Evolutionary conservation across 2,329 filamentous ascomycete species (phyloP).

Genomic region (Cladosporium sp.): DNA sequence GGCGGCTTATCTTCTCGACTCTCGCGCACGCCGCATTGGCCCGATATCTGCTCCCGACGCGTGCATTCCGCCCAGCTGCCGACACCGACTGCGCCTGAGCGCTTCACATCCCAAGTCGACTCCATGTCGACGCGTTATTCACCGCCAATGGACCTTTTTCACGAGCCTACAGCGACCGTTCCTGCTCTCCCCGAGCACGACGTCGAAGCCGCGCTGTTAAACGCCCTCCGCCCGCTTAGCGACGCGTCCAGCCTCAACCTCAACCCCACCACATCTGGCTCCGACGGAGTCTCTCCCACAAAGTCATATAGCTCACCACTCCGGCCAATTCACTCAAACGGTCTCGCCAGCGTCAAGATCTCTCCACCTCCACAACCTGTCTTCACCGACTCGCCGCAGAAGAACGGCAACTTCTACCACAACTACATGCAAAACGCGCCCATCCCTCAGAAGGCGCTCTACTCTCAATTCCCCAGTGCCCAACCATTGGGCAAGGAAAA

Average conservation of each 20-base stretch:
- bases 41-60: conserved; percentile 14
- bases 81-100: conserved; percentile 4
- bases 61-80: conserved; percentile 1
- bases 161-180: conserved; percentile 49
- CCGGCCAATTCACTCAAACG: conserved; percentile 61
- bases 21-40: neutral
- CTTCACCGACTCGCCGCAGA: conserved; percentile 68
- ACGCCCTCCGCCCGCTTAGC: conserved; percentile 44
- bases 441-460: conserved; percentile 21
- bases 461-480: conserved; percentile 9
- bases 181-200: conserved; percentile 43
- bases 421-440: conserved; percentile 37
- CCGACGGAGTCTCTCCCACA: conserved; percentile 65
- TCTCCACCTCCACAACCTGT: conserved; percentile 60
- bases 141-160: conserved; percentile 58
- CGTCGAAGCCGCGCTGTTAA: conserved; percentile 55
- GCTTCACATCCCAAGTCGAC: conserved; percentile 18
- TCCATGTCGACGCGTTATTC: conserved; percentile 59
- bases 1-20: neutral
- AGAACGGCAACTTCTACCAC: conserved; percentile 51
- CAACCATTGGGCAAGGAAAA: conserved; percentile 28
- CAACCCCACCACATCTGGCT: conserved; percentile 57
- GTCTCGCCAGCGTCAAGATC: conserved; percentile 67
- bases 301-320: conserved; percentile 65
- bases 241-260: conserved; percentile 63